A percentile compares a stretch with the other conserved stretches of the same genome.
phyloP scores from a whole-genome alignment of 2,329 filamentous ascomycete genomes.

The Xylaria sp. region DNA sequence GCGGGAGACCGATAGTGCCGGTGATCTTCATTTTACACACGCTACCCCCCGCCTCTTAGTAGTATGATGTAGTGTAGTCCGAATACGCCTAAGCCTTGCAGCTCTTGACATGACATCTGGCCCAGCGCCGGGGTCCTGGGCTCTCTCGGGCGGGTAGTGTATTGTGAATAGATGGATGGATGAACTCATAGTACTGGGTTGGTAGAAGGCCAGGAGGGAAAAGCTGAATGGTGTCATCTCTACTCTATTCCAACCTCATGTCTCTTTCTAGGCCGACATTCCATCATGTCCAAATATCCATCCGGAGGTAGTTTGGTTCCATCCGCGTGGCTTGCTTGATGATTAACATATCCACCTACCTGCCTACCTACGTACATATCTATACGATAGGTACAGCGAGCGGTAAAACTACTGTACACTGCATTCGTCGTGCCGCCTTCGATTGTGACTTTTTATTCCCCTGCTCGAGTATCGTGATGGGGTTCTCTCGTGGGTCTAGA shows the following conservation, averaged over 20 bases:
- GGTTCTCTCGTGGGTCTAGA: constrained; percentile 23
- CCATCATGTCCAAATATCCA: background rate
- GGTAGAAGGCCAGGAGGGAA: background rate
- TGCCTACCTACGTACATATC: too few relatives aligned
- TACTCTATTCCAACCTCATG: background rate
- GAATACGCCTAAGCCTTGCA: constrained; percentile 32
- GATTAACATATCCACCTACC: background rate
- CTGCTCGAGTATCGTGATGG: constrained; percentile 2
- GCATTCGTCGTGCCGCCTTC: background rate
- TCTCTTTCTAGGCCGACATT: background rate
- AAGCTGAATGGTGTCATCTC: background rate
- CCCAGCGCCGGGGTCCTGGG: constrained; percentile 30
- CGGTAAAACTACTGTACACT: background rate
- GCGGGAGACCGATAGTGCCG: constrained; percentile 47
- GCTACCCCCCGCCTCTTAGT: constrained; percentile 13
- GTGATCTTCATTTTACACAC: constrained; percentile 47
- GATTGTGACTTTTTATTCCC: constrained; percentile 18
- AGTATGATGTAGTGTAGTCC: background rate
- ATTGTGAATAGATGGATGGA: too few relatives aligned
- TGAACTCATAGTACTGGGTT: too few relatives aligned
- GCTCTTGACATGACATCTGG: constrained; percentile 35
- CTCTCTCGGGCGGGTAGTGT: constrained; percentile 18
- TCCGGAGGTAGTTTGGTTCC: constrained; percentile 18
- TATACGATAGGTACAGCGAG: constrained; percentile 21
- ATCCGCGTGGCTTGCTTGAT: constrained; percentile 26